These are phyloP conservation scores for Nemania bipapillata DNA, from an alignment of 2,329 filamentous ascomycete species.

Conservation along the genomic window DNA sequence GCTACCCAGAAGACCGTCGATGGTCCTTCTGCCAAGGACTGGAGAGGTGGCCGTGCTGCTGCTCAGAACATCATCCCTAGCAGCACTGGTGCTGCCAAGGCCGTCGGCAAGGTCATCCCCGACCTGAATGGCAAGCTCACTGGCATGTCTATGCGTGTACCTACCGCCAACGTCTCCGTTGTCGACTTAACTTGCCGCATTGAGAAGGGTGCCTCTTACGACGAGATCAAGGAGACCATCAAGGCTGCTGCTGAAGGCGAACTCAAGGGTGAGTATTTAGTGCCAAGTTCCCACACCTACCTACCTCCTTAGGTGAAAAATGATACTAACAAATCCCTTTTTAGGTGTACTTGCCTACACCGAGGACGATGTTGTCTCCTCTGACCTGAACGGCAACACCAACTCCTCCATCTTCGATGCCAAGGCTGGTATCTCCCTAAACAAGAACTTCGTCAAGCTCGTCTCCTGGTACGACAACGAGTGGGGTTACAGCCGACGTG, in stretches of 20 bases:
- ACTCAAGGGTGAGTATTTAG: constrained; percentile 77
- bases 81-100: constrained; percentile 99
- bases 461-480: constrained; percentile 99
- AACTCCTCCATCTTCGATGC: constrained; percentile 98
- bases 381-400: constrained; percentile 90
- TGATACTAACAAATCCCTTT: constrained; percentile 30
- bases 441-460: constrained; percentile 98
- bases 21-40: constrained; percentile 97
- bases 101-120: constrained; percentile 99
- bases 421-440: constrained; percentile 98
- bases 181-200: constrained; percentile 95
- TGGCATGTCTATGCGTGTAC: constrained; percentile 99
- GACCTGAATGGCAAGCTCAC: constrained; percentile 98
- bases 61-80: constrained; percentile 99
- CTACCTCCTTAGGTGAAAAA: too few species aligned
- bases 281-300: neutral
- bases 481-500: constrained; percentile 99
- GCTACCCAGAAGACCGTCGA: constrained; percentile 99
- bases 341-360: constrained; percentile 90
- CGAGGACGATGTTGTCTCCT: constrained; percentile 95
- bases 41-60: constrained; percentile 98
- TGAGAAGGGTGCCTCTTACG: constrained; percentile 88
- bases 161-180: constrained; percentile 98
- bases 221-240: constrained; percentile 91
- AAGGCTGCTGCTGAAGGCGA: constrained; percentile 85